Base-by-base conservation (phyloP, 352 stramenopile species). In the Blastocystis sp. region DNA sequence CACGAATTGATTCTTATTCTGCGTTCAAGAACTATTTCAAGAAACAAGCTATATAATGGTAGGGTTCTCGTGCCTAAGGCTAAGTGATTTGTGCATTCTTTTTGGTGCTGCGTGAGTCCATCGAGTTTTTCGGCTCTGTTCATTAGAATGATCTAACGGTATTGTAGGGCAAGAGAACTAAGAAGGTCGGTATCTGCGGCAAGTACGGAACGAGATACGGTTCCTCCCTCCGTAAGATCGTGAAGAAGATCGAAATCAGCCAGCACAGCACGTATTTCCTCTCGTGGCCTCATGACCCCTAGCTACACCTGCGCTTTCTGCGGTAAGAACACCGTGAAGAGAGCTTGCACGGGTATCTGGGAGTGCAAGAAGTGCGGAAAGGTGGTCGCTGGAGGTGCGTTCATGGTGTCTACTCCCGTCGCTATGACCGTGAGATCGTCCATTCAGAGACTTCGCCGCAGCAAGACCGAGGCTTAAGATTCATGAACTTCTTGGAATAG, bases 151-250 rank as follows among this genome's bases (percentile, higher is more conserved):
- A 34, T 34, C 28, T 34, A 34, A 34, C 28, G 28, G 28, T 34
- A 34, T 34, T 89, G 43, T 90, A 94, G 97, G 97, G 96, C 93
- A 98, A 98, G 93, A 95, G 97, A 91, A 99, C 97, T 88, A 98
- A 98, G 92, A 99, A 99, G 94, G 97, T 99, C 91, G 97, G 97
- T 90, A 99, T 99, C 93, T 98, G 95, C 91, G 97, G 97, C 92
- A 99, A 99, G 94, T 99, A 99, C 93, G 97, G 97, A 91, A 98
- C 95, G 89, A 94, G 97, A 89, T 99, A 99, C 92, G 97, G 97
- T 94, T 97, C 97, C 87, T 98, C 96, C 90, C 95, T 99, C 89
- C 96, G 97, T 94, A 99, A 99, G 93, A 94, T 99, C 89, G 95
- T 99, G 84, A 98, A 98, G 92, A 99, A 99, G 94, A 98, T 99